Base-by-base conservation (phyloP, 164 flowering plant genomes). In the Saururus chinensis region DNA sequence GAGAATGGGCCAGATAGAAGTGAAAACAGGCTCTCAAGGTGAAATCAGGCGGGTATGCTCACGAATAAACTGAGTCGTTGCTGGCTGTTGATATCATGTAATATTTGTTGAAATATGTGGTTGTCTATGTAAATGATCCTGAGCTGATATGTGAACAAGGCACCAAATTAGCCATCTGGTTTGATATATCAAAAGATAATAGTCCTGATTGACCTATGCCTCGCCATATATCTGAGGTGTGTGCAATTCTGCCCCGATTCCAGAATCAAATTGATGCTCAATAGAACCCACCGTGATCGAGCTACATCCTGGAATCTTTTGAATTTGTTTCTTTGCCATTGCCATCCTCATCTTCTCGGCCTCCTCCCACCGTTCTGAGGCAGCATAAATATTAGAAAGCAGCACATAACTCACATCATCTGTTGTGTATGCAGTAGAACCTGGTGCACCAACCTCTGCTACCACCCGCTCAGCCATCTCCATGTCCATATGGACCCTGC, bases 311-410 rank as follows among this genome's bases (percentile, higher is more conserved):
- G 83, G 74, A 62, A 63, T 66, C 67, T 84, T 84, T 57, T 65
- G 61, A 42, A 76, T 37, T 53, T 81, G 76, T 63, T 71, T 76
- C 41, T 70, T 59, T 21, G 22, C 62, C 79, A 83, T 77, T 19
- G 23, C 63, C 58, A 55, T 60, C 67, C 89, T 78, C 71, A 78
- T 61, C 69, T 72, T 72, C 64, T 83, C 83, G 23, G 93, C 91
- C 52, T 71, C 80, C 67, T 86, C 85, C 89, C 93, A 89, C 66
- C 68, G 62, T 51, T 81, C 80, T 40, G 89, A 81, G 67, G 81
- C 79, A 48, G 88, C 91, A 80, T 78, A 85, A 12, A 87, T 77
- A 70, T 82, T 84, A n/a, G 89, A 80, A 55, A 86, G 53, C 51
- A 81, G 71, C 61, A 81, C 77, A 71, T 72, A 78, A 59, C 63